Base-by-base conservation (phyloP, 129 eudicot genomes). In the Calendula officinalis region DNA sequence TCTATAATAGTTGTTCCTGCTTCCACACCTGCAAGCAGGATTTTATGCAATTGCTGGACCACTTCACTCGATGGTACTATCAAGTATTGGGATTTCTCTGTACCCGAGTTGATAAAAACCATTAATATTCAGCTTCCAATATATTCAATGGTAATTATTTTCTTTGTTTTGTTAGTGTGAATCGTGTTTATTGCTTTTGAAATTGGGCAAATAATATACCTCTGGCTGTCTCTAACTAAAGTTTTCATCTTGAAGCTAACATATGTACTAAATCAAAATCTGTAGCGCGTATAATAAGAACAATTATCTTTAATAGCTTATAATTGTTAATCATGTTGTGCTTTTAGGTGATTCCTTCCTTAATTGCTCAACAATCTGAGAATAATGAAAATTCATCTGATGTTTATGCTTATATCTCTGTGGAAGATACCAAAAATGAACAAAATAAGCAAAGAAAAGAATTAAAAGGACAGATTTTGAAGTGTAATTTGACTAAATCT, bases 11-110 rank as follows among this genome's bases (percentile, higher is more conserved):
- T 92, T 42, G 96, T 83, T 62, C 98, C 98, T 0, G 81, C 78
- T 62, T 15, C 83, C 40, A 71, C 76, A 7, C 78, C 86, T 35
- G 79, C 77, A 22, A 82, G 74, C 71, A 85, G 69, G 68, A 40
- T 85, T 12, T 61, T 92, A 58, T 65, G 85, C 72, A 71, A 78
- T 68, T 92, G 98, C 60, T 92, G 98, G 98, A 92, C 96, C 0
- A 62, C 91, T 33, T 92, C 98, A 3, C 83, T 82, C 14, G 98
- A 92, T 85, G 98, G 95, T 22, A 85, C 88, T n/a, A 88, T 92
- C 73, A 77, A 77, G 69, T 85, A 80, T 61, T 92, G 98, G 98
- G 98, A 92, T 57, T 88, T 88, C 56, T 80, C 85, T 3, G 75
- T 68, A 27, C 81, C 96, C 5, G 95, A 85, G 60, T 68, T 78